These are phyloP conservation scores for Cyclaneusma minus DNA, from an alignment of 2,329 filamentous ascomycete genomes.

Conservation along the genomic window DNA sequence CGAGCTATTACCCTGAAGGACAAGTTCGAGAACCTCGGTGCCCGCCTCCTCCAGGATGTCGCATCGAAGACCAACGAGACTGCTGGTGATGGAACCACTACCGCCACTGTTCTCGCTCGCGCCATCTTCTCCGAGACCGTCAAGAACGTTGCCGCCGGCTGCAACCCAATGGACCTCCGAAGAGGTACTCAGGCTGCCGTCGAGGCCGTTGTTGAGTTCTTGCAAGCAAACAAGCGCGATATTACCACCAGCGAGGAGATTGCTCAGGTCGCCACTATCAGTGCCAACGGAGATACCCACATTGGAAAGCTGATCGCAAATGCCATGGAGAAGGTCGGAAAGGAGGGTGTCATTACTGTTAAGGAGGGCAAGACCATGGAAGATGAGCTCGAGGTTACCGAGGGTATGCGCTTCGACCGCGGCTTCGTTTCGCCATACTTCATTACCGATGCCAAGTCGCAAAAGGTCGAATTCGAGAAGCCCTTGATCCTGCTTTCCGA, in stretches of 20 bases:
- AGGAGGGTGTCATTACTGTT: conserved; percentile 99
- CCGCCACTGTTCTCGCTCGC: conserved; percentile 88
- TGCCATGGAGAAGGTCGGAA: conserved; percentile 99
- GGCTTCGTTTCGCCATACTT: conserved; percentile 98
- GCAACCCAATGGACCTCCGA: conserved; percentile 98
- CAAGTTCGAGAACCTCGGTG: conserved; percentile 99
- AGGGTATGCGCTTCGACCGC: conserved; percentile 99
- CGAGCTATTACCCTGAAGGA: conserved; percentile 88
- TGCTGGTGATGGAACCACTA: conserved; percentile 96
- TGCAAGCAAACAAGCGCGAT: conserved; percentile 91
- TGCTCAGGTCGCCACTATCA: conserved; percentile 95
- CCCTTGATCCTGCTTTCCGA: conserved; percentile 95
- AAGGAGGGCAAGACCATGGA: conserved; percentile 99
- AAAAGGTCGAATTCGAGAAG: conserved; percentile 99
- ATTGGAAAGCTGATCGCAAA: conserved; percentile 92
- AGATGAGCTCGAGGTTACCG: conserved; percentile 95
- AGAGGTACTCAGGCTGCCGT: conserved; percentile 95
- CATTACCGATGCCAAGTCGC: conserved; percentile 96
- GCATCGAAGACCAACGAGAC: conserved; percentile 99
- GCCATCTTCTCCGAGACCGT: conserved; percentile 99
- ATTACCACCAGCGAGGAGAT: conserved; percentile 97
- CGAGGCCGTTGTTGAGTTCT: conserved; percentile 83
- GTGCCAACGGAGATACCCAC: conserved; percentile 89
- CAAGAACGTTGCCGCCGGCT: conserved; percentile 98
- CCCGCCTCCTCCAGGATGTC: conserved; percentile 90